phyloP scores from a whole-genome alignment of 768 basidiomycete species.

The Phanerochaete sordida region DNA sequence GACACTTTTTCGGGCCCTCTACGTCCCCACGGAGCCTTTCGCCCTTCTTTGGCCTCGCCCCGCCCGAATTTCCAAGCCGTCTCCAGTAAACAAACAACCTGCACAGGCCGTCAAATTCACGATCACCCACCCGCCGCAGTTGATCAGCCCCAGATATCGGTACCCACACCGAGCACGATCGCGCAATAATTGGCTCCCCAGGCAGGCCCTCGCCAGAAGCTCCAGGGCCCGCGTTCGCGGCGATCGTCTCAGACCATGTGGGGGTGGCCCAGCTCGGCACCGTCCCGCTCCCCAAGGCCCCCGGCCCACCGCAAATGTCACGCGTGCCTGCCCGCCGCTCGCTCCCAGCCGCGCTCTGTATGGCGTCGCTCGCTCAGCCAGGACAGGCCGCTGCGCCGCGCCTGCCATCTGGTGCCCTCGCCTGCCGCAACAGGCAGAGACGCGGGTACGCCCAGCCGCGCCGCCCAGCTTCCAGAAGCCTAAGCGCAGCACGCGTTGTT shows the following conservation, averaged over 20 bases:
- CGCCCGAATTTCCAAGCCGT: background rate
- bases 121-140: background rate
- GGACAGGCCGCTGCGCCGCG: no score
- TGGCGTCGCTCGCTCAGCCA: no score
- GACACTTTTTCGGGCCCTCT: background rate
- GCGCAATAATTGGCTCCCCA: background rate
- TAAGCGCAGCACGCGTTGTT: background rate
- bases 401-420: background rate
- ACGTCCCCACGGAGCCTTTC: background rate
- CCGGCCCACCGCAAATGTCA: background rate
- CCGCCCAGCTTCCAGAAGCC: background rate
- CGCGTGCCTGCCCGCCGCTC: background rate
- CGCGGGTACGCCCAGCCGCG: background rate
- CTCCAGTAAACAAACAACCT: background rate
- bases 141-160: background rate
- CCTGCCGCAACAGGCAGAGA: background rate
- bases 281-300: background rate
- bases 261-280: background rate
- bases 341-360: background rate
- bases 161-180: background rate
- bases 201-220: background rate
- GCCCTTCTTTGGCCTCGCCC: background rate
- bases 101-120: background rate
- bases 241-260: background rate
- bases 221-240: background rate